Evolutionary conservation across 1,284 basidiomycete genomes (phyloP).

Genomic region (Amylostereum areolatum): DNA sequence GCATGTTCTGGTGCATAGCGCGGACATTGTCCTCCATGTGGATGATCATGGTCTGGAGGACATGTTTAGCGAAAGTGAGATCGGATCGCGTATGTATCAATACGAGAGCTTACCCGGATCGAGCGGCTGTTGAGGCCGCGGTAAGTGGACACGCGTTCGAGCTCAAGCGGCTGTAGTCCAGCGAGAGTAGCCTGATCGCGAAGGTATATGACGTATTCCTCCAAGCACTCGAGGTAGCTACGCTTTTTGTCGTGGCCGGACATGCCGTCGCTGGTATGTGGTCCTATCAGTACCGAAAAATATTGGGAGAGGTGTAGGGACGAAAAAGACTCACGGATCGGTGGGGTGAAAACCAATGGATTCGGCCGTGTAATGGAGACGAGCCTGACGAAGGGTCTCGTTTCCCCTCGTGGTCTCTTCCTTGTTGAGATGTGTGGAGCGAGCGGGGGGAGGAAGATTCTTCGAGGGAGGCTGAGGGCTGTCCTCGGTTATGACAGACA

Average conservation of each 20-base stretch:
- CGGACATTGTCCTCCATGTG: conserved; percentile 55
- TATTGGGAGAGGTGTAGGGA: background rate
- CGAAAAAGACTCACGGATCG: conserved; percentile 43
- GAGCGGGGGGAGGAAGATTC: background rate
- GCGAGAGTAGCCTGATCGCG: conserved; percentile 53
- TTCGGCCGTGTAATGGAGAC: conserved; percentile 45
- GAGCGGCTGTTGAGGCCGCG: conserved; percentile 56
- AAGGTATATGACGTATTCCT: conserved; percentile 60
- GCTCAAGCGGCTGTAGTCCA: conserved; percentile 37
- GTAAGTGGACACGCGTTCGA: conserved; percentile 51
- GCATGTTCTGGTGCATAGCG: conserved; percentile 39
- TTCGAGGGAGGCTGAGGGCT: background rate
- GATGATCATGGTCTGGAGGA: conserved; percentile 42
- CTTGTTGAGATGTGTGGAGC: conserved; percentile 6
- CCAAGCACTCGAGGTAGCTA: conserved; percentile 63
- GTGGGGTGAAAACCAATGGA: conserved; percentile 51
- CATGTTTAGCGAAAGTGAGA: background rate
- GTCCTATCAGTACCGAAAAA: background rate
- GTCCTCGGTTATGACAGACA: conserved; percentile 32
- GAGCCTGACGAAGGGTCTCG: conserved; percentile 45
- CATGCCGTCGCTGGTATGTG: conserved; percentile 47
- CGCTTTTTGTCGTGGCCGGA: conserved; percentile 74
- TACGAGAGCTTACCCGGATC: conserved; percentile 31
- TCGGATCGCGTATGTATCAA: no score
- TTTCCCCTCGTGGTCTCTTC: conserved; percentile 7